Evolutionary conservation across 345 rosid genomes (phyloP).

Genomic region (Salix viminalis): DNA sequence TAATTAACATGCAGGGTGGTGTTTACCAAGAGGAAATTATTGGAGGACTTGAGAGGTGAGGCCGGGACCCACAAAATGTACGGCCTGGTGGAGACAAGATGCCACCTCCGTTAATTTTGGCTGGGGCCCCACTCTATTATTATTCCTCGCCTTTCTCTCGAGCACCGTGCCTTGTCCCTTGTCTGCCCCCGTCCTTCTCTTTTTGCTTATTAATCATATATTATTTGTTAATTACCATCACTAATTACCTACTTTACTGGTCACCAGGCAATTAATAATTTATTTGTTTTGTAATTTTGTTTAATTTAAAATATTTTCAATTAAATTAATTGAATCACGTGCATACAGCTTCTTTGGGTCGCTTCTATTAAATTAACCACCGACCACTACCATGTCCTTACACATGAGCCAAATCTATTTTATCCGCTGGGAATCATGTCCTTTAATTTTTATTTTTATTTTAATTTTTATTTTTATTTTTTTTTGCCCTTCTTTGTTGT

Average conservation of each 20-base stretch:
- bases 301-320: neutral
- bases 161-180: constrained; percentile 43
- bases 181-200: neutral
- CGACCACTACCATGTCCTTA: constrained; percentile 30
- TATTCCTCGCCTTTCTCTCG: constrained; percentile 17
- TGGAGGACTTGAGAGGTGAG: neutral
- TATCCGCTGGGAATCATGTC: neutral
- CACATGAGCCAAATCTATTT: constrained; percentile 9
- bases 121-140: neutral
- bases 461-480: neutral
- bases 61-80: constrained; percentile 22
- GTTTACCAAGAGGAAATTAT: constrained; percentile 1
- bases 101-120: constrained; percentile 59
- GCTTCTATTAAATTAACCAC: constrained; percentile 17
- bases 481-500: neutral
- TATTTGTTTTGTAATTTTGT: neutral
- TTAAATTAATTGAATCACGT: constrained; percentile 20
- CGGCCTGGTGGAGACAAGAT: constrained; percentile 36
- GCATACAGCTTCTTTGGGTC: constrained; percentile 2
- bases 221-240: neutral
- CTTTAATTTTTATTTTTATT: neutral
- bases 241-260: neutral
- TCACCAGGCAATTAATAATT: neutral
- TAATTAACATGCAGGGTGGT: neutral
- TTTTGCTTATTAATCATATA: neutral